Base-by-base conservation (phyloP, 345 rosid species). In the Rubroshorea leprosula region DNA sequence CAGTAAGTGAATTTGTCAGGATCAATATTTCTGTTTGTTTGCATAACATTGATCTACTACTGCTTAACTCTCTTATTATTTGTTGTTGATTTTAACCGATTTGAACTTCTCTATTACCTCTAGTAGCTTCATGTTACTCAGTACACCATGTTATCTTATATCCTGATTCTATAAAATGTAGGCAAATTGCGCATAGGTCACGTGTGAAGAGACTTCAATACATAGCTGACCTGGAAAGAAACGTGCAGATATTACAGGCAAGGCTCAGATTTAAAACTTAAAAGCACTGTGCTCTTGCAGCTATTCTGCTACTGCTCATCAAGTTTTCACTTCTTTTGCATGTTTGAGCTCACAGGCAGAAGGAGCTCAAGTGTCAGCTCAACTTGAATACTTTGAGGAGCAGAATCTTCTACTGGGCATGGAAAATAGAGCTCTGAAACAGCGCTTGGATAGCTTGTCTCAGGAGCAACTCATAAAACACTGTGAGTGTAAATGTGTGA, bases 341-440 rank as follows among this genome's bases (percentile, higher is more conserved):
- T 20, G 20, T 60, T 25, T 57, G n/a, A 0, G 18, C 52, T 35
- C 46, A 63, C 70, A 86, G 90, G 83, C 68, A 35, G 81, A 86
- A 83, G 90, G 87, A 69, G 76, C 84, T 57, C 81, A 76, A 62
- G 79, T 81, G 70, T 79, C 86, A 7, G 81, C 86, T 0, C 81
- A 78, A 45, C 60, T 86, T 55, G 84, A 78, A 58, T 83, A 81
- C 66, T 68, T 81, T 47, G 80, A 86, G 74, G 87, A 83, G 64
- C 84, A 73, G 57, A 53, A 72, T 54, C 62, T 83, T 38, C 78
- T 86, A 68, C 60, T 86, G 55, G 76, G 72, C 77, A 78, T 86
- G 90, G 95, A 86, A 69, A 86, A 86, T 60, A 78, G 77, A 71
- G 70, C 86, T 55, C 73, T 86, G 29, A 77, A 80, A 60, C 84